Base-by-base conservation (phyloP, 2,329 filamentous ascomycete species). In the Atkinsonella hypoxylon region DNA sequence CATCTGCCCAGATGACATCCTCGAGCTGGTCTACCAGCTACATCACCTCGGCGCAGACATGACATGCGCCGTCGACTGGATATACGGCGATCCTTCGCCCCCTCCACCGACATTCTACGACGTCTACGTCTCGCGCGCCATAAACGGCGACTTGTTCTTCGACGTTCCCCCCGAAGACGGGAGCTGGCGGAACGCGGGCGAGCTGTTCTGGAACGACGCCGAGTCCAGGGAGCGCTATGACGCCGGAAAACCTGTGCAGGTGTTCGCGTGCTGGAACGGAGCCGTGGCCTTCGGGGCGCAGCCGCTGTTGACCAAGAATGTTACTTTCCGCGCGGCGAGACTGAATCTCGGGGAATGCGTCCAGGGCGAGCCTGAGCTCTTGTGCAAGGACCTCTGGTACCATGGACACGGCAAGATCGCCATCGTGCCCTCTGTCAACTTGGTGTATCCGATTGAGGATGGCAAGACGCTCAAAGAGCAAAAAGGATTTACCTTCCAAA, bases 211-310 rank as follows among this genome's bases (percentile, higher is more conserved):
- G 68, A 75, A 75, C 56, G 67, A 77, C 30, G 58, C 60, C 0
- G 60, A 58, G 0, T 61, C 70, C 2, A 62, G 56, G 11, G 46
- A 52, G 1, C 62, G 70, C 2, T 70, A 69, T 48, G 42, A 54
- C 0, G 53, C 53, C 0, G 60, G 64, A 18, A 60, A 63, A 18
- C 77, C 79, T 0, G 74, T 81, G 53, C 79, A 81, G 58, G 78
- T 81, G 0, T 82, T 78, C 52, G 61, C 77, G 0, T 82, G 79
- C 61, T 82, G 79, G 78, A 81, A 81, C 52, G 79, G 79, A 1
- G 75, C 72, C 0, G 68, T 68, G 0, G 70, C 68, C 0, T 72
- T 81, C 48, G 64, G 62, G 0, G 77, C 75, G 0, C 62, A 64
- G 38, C 74, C 76, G 0, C 58, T 81, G 8, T 52, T 77, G 3